Percentiles rank a stretch among this genome's conserved stretches.
Evolutionary conservation across 345 rosid genomes (phyloP).

Genomic region (Hibiscus trionum): DNA sequence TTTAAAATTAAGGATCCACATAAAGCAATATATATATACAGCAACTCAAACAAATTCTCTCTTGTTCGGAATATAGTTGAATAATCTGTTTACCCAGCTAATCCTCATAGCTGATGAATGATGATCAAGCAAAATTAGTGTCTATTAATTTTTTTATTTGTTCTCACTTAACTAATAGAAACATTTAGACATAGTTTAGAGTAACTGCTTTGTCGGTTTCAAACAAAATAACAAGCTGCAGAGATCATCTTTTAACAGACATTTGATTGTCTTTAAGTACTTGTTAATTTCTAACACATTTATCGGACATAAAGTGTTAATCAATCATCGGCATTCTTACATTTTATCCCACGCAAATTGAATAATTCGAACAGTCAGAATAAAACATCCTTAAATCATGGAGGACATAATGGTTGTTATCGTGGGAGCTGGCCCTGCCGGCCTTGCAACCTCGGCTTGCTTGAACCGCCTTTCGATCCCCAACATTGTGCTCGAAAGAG

Average conservation of each 20-base stretch:
- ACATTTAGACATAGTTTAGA: not conserved
- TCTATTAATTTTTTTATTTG: not conserved
- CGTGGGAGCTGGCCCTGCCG: slow-evolving; percentile 62
- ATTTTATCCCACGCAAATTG: not conserved
- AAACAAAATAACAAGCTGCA: not conserved
- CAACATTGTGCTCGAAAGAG: slow-evolving; percentile 41
- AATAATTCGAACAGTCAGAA: not conserved
- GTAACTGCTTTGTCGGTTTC: not conserved
- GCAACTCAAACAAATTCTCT: too few relatives aligned
- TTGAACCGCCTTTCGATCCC: slow-evolving; percentile 30
- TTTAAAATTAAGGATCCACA: too few relatives aligned
- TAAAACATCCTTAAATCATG: not conserved
- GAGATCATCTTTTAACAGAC: not conserved
- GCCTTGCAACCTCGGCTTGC: slow-evolving; percentile 47
- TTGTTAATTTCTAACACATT: not conserved
- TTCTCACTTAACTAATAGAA: not conserved
- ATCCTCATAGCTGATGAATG: too few relatives aligned
- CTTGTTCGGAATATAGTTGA: too few relatives aligned
- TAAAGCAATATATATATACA: too few relatives aligned
- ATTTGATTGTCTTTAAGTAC: not conserved
- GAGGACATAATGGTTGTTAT: slow-evolving; percentile 26
- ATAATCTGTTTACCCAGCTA: too few relatives aligned
- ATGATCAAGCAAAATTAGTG: too few relatives aligned
- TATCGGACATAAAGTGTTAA: not conserved
- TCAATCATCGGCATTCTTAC: not conserved